Evolutionary conservation across 805 yeast genomes (phyloP), one percentile per base, ranked within the genome.

Genomic region (Metschnikowia reukaufii): DNA sequence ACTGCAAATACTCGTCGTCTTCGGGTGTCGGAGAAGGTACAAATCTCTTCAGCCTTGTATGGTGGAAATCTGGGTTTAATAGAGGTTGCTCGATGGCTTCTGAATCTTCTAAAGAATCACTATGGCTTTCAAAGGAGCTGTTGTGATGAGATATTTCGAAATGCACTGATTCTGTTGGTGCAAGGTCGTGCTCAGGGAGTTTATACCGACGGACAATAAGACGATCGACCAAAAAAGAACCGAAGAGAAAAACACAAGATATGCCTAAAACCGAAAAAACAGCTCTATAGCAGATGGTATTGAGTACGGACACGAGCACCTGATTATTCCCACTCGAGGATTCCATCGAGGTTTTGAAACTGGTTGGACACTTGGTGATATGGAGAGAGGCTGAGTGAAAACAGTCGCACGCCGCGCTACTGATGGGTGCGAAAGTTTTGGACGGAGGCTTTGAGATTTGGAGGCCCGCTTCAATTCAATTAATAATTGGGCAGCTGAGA

Each of bases 11-110:
- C 8, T 47, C 55, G 44, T 43, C 50, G 32, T 25, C 43, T 13
- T 54, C 55, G 6, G 50, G 50, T 4, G 53, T 25, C 9, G 50
- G 51, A 13, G 55, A 48, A 23, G 48, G n/a, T 9, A 12, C 44
- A 17, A 29, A 27, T 8, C 40, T 17, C 6, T 16, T 21, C 5
- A 4, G 20, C 25, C 17, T 5, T 13, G 5, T 6, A 16, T 19
- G 13, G 17, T 8, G 19, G 6, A 25, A 36, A 15, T 8, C 36
- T 16, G 16, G 21, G 16, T 39, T 36, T 13, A 35, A 31, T 30
- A 15, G 21, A 27, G 39, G 20, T 12, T 15, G 16, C 5, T 10
- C 19, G 5, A 16, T 8, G 9, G 27, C 13, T 12, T 12, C 21
- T 3, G 30, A 7, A 7, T 30, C 42, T 10, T 36, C 23, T 12